Percentiles rank a stretch among this genome's conserved stretches.
Evolutionary conservation across 495 filamentous ascomycete genomes (phyloP).

Genomic region (Podospora conica): DNA sequence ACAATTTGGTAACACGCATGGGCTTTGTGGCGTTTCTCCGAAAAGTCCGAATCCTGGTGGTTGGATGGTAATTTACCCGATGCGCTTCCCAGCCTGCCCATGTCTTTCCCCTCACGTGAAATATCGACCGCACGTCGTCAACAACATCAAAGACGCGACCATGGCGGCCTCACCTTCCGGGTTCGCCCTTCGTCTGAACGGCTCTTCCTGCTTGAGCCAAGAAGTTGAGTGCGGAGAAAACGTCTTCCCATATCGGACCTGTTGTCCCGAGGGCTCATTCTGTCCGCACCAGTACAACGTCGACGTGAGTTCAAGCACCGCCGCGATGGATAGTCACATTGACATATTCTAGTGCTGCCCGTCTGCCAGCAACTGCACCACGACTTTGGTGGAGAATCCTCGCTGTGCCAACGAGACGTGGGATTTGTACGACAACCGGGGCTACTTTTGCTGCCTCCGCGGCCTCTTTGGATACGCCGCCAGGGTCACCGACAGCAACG

Average conservation of each 20-base stretch:
- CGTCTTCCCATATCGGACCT: background rate
- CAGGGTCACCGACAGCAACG: constrained; percentile 1
- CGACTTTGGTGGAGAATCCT: background rate
- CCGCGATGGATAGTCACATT: background rate
- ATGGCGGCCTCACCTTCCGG: constrained; percentile 4
- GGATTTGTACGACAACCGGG: constrained; percentile 5
- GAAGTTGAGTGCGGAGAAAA: constrained; percentile 1
- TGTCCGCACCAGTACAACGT: constrained; percentile 5
- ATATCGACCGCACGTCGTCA: background rate
- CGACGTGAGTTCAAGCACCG: background rate
- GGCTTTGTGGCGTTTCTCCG: background rate
- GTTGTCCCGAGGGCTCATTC: constrained; percentile 3
- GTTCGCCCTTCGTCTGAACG: constrained; percentile 4
- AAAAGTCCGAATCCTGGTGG: background rate
- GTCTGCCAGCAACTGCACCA: constrained; percentile 1
- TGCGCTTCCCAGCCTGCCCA: background rate
- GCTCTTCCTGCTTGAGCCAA: background rate
- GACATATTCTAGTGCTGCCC: constrained; percentile 1
- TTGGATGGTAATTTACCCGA: background rate
- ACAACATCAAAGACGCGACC: background rate
- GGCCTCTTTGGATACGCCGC: constrained; percentile 6
- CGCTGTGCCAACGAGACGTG: constrained; percentile 5
- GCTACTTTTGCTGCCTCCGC: constrained; percentile 3
- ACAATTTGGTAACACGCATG: background rate
- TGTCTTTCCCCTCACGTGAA: background rate